Percentiles rank a stretch among this genome's conserved stretches.
phyloP scores from a whole-genome alignment of 1,284 basidiomycete genomes.

The Ustilago curta region DNA sequence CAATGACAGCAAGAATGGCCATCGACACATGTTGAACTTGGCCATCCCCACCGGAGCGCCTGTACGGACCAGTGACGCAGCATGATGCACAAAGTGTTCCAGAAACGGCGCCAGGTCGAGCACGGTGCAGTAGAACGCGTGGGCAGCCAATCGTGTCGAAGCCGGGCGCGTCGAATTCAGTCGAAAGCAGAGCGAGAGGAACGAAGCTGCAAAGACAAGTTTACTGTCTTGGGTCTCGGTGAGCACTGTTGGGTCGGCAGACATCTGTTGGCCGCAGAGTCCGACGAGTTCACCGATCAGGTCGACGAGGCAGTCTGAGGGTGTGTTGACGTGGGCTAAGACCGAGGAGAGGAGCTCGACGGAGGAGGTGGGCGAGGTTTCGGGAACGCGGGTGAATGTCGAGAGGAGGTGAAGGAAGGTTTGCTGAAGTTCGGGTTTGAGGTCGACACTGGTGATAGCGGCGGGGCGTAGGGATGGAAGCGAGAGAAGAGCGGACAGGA shows the following conservation, averaged over 20 bases:
- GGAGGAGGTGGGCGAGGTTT: neutral
- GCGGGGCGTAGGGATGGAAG: constrained; percentile 13
- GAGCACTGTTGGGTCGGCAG: constrained; percentile 34
- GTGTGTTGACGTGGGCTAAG: neutral
- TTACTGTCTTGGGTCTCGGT: constrained; percentile 26
- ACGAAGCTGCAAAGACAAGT: constrained; percentile 18
- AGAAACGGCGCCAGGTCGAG: constrained; percentile 46
- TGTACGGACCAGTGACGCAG: constrained; percentile 14
- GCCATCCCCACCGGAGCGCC: constrained; percentile 9
- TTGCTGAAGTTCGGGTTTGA: constrained; percentile 5
- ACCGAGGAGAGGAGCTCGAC: constrained; percentile 11
- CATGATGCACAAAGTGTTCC: constrained; percentile 41
- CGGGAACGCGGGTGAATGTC: constrained; percentile 2
- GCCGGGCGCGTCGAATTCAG: constrained; percentile 22
- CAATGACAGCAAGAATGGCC: constrained; percentile 45
- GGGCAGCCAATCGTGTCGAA: constrained; percentile 7
- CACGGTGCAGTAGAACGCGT: constrained; percentile 47
- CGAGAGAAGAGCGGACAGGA: constrained; percentile 13
- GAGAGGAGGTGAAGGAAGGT: constrained; percentile 22
- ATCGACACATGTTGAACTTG: constrained; percentile 35
- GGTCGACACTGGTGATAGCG: constrained; percentile 6
- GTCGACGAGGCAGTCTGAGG: constrained; percentile 8
- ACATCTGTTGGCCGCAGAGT: constrained; percentile 45
- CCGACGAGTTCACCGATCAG: constrained; percentile 38
- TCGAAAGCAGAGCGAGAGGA: constrained; percentile 31